A percentile compares a stretch with the other conserved stretches of the same genome.
Conservation (phyloP, 2,329 filamentous ascomycete genomes). For the Chalaropsis thielavioides region DNA sequence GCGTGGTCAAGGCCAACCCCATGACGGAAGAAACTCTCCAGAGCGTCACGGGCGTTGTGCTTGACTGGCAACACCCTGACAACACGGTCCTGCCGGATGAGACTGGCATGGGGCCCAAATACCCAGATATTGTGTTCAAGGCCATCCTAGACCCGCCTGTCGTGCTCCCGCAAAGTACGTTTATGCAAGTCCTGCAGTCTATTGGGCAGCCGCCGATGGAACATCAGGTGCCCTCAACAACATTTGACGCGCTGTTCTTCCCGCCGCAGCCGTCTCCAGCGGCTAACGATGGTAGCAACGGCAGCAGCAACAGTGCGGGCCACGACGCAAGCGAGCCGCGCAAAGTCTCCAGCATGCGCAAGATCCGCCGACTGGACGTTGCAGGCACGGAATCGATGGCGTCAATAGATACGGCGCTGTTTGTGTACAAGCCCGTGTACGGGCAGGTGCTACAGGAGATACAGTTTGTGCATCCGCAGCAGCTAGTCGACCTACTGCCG, state of each 20-base stretch:
- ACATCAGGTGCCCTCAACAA: conserved; percentile 31
- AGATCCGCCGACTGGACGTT: conserved; percentile 22
- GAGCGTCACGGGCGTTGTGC: conserved; percentile 28
- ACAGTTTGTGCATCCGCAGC: conserved; percentile 63
- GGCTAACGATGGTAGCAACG: background rate
- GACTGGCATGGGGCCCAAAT: conserved; percentile 36
- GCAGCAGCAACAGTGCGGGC: conserved; percentile 22
- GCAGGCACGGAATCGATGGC: conserved; percentile 18
- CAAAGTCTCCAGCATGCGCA: conserved; percentile 30
- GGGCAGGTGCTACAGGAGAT: conserved; percentile 52
- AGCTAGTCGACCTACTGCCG: conserved; percentile 61
- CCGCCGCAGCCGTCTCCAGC: conserved; percentile 29
- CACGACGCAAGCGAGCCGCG: conserved; percentile 45
- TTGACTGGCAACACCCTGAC: conserved; percentile 62
- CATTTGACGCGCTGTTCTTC: conserved; percentile 45
- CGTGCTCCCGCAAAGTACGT: conserved; percentile 50
- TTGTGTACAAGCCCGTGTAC: conserved; percentile 59
- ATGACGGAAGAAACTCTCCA: conserved; percentile 30
- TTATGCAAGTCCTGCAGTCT: conserved; percentile 43
- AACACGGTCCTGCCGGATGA: conserved; percentile 41
- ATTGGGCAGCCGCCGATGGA: conserved; percentile 30
- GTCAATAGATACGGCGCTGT: conserved; percentile 39
- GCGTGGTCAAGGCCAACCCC: conserved; percentile 43
- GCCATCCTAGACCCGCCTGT: conserved; percentile 62
- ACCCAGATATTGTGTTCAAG: conserved; percentile 60